Evolutionary conservation across 352 stramenopile species (phyloP).

Genomic region (Peronospora farinosa): DNA sequence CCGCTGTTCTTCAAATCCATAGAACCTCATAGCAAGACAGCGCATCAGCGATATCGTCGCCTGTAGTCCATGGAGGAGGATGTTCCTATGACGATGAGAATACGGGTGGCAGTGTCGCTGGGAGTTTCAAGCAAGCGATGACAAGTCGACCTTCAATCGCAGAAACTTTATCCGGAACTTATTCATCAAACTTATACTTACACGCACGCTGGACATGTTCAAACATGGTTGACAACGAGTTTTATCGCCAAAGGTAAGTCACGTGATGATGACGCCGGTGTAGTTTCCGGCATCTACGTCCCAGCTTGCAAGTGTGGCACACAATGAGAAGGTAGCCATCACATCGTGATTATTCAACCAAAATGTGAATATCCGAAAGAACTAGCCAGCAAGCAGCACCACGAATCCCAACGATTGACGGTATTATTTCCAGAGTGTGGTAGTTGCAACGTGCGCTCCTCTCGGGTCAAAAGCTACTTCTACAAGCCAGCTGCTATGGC

Average conservation of each 20-base stretch:
- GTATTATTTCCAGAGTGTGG: constrained; percentile 89
- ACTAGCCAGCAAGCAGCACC: not conserved
- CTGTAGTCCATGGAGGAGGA: constrained; percentile 1
- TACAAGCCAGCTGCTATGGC: constrained; percentile 88
- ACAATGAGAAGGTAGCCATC: constrained; percentile 44
- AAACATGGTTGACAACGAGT: constrained; percentile 96
- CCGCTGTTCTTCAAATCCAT: constrained; percentile 54
- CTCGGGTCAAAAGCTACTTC: constrained; percentile 88
- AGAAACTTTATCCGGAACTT: constrained; percentile 95
- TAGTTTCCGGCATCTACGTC: constrained; percentile 93
- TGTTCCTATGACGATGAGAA: constrained; percentile 10
- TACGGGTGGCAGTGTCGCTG: constrained; percentile 16
- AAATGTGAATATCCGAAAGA: too few species aligned
- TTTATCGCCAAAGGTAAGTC: constrained; percentile 89
- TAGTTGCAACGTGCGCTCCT: constrained; percentile 89
- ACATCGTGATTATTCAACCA: too few species aligned
- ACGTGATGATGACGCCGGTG: constrained; percentile 78
- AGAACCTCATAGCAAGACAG: constrained; percentile 25
- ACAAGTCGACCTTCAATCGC: constrained; percentile 83
- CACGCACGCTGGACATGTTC: constrained; percentile 88
- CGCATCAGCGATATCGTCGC: constrained; percentile 8
- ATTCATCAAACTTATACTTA: constrained; percentile 90
- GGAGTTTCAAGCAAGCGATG: constrained; percentile 23
- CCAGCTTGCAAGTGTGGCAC: constrained; percentile 36
- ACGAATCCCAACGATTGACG: constrained; percentile 37